These are phyloP conservation scores for Nannizziopsis arthrosporioides DNA, from an alignment of 2,329 filamentous ascomycete species.

Conservation along the genomic window DNA sequence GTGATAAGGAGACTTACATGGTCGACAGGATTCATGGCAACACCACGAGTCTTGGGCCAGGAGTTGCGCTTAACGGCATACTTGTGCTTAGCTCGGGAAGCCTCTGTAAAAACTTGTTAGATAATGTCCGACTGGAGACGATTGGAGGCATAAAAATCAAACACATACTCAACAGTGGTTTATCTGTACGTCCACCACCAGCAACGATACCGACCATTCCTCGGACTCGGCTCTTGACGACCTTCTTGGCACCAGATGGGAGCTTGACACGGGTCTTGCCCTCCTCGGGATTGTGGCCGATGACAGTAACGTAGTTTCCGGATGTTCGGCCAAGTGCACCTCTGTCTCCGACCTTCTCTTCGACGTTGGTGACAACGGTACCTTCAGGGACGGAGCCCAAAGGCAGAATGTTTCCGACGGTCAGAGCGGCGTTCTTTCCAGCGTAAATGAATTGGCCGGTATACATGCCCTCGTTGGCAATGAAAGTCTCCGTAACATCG, in stretches of 20 bases:
- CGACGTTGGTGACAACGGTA: slow-evolving; percentile 98
- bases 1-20: slow-evolving; percentile 48
- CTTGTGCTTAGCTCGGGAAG: slow-evolving; percentile 99
- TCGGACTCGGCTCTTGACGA: slow-evolving; percentile 79
- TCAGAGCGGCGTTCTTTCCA: slow-evolving; percentile 95
- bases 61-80: slow-evolving; percentile 99
- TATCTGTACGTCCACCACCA: slow-evolving; percentile 98
- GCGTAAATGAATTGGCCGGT: slow-evolving; percentile 99
- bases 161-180: slow-evolving; percentile 77
- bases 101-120: slow-evolving; percentile 56
- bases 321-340: slow-evolving; percentile 92
- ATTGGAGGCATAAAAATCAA: neutral
- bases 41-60: slow-evolving; percentile 99
- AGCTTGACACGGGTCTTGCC: slow-evolving; percentile 99
- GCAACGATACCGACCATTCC: slow-evolving; percentile 99
- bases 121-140: too few species aligned
- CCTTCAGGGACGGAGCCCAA: slow-evolving; percentile 92
- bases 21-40: slow-evolving; percentile 99
- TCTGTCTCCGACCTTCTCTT: slow-evolving; percentile 97
- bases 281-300: slow-evolving; percentile 96
- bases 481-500: slow-evolving; percentile 97
- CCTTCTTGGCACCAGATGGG: slow-evolving; percentile 97
- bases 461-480: slow-evolving; percentile 99
- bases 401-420: slow-evolving; percentile 94
- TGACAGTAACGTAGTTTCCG: slow-evolving; percentile 97